Base-by-base conservation (phyloP, 805 yeast species). In the Barnettozyma botsteinii region DNA sequence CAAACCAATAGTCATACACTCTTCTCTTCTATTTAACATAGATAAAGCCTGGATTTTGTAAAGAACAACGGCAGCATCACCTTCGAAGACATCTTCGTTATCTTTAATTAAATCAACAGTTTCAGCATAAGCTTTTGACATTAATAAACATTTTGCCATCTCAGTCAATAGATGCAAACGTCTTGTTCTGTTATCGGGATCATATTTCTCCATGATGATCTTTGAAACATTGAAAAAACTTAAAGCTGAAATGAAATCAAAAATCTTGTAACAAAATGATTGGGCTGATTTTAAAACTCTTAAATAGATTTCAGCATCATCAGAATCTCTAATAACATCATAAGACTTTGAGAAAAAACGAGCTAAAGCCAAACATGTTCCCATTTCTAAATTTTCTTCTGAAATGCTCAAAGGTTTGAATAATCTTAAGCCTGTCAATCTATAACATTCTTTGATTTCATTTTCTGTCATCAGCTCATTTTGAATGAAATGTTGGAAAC, bases 221-320 rank as follows among this genome's bases (percentile, higher is more conserved):
- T 55, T 52, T 0, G 75, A 67, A 2, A 61, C 56, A 17, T 57
- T 54, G 33, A 71, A 67, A 42, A 63, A 70, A n/a, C 51, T 45
- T 24, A 70, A 55, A 0, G 77, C 69, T 31, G 65, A 52, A 21
- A 52, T 55, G 41, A 66, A 61, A 46, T 70, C 74, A 35, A 64
- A 69, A 10, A 68, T 63, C 10, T 66, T 64, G 33, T 67, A 65
- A 1, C 76, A 72, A 41, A 59, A 59, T 37, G 60, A 58, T 2
- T 76, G 76, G 1, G 77, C 75, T 17, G 59, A 57, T 4, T 65
- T 56, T 30, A 73, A 50, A 6, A 70, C 66, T 3, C 62, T 64
- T 13, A 64, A 43, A 39, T 68, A 74, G 1, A 55, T 57, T 6
- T 55, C 55, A 17, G 42, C 39, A 28, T 74, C 78, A 5, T 62